Percentiles rank a stretch among this genome's conserved stretches.
Evolutionary conservation across 2,329 filamentous ascomycete genomes (phyloP).

Genomic region (Ophiostoma perfectum): DNA sequence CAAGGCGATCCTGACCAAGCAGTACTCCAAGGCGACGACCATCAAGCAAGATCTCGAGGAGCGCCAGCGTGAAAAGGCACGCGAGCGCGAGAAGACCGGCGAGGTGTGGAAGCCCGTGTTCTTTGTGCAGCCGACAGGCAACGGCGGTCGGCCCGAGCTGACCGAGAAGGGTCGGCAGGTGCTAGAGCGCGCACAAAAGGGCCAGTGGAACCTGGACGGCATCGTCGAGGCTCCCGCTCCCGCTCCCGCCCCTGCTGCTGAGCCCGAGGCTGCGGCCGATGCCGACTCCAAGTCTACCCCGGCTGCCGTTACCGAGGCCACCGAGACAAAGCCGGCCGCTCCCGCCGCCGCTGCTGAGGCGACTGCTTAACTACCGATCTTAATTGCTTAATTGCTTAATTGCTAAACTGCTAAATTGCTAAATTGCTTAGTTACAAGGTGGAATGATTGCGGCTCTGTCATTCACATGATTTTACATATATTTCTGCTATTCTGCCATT

Average conservation of each 20-base stretch:
- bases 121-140: conserved; percentile 60
- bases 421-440: background rate
- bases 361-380: background rate
- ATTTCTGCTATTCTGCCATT: background rate
- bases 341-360: background rate
- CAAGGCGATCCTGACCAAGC: conserved; percentile 73
- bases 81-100: conserved; percentile 65
- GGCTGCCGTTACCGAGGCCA: background rate
- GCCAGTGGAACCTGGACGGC: conserved; percentile 41
- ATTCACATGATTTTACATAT: background rate
- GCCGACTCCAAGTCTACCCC: background rate
- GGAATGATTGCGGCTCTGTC: background rate
- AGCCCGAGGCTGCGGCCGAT: background rate
- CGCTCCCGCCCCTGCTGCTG: too few species aligned
- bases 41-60: conserved; percentile 92
- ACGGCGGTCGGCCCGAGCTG: conserved; percentile 51
- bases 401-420: background rate
- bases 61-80: conserved; percentile 75
- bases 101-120: conserved; percentile 80
- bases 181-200: conserved; percentile 48
- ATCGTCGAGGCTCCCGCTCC: conserved; percentile 25
- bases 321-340: background rate
- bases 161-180: conserved; percentile 49
- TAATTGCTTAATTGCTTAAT: background rate
- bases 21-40: conserved; percentile 76